Evolutionary conservation across 768 basidiomycete genomes (phyloP), one percentile per base, ranked within the genome.

Genomic region (Agrocybe chaxingu): DNA sequence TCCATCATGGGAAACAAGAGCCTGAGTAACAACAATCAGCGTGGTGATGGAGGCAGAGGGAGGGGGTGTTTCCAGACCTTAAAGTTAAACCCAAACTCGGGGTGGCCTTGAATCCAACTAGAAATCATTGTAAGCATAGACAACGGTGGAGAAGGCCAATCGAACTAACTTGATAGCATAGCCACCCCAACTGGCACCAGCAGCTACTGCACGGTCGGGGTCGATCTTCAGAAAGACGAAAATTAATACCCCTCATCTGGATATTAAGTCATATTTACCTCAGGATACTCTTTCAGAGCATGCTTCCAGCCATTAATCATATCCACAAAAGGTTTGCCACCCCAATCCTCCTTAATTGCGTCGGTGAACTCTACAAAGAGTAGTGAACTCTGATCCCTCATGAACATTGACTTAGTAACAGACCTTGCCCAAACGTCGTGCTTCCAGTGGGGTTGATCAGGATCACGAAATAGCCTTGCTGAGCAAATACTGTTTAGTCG

Each of bases 61-160:
- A 19, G 8, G 39, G 16, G 38, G 13, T 36, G 8, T 38, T 33
- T 10, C 51, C 52, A 37, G 48, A 71, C 76, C 70, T 95, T 97
- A 77, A 98, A 97, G 16, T 80, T 79, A 63, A 93, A 92, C 3
- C 79, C 85, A 55, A 76, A 91, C 58, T 96, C 92, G 8, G 90
- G 89, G 62, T 97, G 91, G 0, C 93, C 92, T 69, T 96, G 90
- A 47, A 97, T 94, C 92, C 92, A 97, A 66, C 93, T 96, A 33
- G 11, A 46, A 48, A 50, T 36, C 2, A 45, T 48, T 53, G 39
- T 18, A 7, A 33, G 16, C 42, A 36, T 35, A 58, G 34, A 57
- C 38, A 51, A n/a, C 6, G n/a, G 7, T 9, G 13, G 18, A 7
- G 19, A 32, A 38, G 37, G 11, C 18, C 18, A 29, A 24, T 29